Base-by-base conservation (phyloP, 306 rosid species). In the Corylus avellana region DNA sequence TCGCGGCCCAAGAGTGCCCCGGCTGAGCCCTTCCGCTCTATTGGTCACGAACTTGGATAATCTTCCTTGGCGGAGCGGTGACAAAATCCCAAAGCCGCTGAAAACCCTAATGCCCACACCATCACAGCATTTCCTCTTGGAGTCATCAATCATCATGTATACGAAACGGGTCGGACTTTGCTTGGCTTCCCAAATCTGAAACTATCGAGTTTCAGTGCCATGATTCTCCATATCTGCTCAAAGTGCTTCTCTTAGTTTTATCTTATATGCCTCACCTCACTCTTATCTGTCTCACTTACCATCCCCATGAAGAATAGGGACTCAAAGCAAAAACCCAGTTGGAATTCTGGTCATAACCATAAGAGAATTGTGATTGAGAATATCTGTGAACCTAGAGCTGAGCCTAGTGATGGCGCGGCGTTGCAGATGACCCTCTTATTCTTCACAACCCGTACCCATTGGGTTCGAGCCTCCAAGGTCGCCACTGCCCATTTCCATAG, bases 391-490 rank as follows among this genome's bases (percentile, higher is more conserved):
- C 79, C 83, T 61, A 70, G 78, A 71, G 81, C 81, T 54, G 88
- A 85, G 83, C 74, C 88, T 57, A 77, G 70, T 69, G 87, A 79
- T 83, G 92, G 88, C 73, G 86, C 64, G 86, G 79, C 83, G 62
- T 80, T 81, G 71, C 91, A 73, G 84, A 85, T 89, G 92, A 89
- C 91, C 85, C 82, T 90, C 63, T 80, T 88, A 70, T 88, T 87
- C 79, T 80, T 89, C 81, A 78, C 86, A 22, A 58, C 88, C 75
- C 88, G 90, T 48, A 76, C 87, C 77, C 85, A 77, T 50, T 58
- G 82, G 87, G 62, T 84, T 69, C 92, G 94, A 77, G 81, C 85
- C 85, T 92, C 87, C 79, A 89, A 86, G 83, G 64, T 85, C 77
- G 86, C 90, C 84, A 55, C 51, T 80, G 77, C 86, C 22, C 89